Percentiles rank a stretch among this genome's conserved stretches.
Evolutionary conservation across 2,329 filamentous ascomycete genomes (phyloP).

Genomic region (Fusarium abutilonis): DNA sequence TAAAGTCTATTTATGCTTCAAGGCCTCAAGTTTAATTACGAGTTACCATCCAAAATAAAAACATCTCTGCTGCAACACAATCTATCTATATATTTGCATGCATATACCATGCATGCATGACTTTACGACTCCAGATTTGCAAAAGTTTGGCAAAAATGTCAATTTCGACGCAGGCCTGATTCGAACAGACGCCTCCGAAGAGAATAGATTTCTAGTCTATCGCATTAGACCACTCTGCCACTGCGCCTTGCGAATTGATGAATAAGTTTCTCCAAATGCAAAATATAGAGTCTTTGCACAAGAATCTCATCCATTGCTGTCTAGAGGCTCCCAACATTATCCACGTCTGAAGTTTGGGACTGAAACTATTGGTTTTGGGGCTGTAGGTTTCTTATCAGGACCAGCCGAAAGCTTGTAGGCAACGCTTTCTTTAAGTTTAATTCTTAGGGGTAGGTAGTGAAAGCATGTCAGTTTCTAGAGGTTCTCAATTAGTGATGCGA

Average conservation of each 20-base stretch:
- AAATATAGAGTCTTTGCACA: background rate
- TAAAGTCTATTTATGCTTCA: background rate
- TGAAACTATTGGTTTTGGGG: no score
- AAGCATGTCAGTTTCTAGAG: no score
- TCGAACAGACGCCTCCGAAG: constrained; percentile 46
- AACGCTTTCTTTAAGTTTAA: no score
- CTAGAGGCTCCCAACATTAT: no score
- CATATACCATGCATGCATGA: no score
- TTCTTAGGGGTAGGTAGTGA: no score
- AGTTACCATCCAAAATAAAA: constrained; percentile 1
- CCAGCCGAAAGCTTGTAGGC: no score
- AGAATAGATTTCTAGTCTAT: constrained; percentile 46
- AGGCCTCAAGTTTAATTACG: background rate
- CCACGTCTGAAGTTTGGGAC: no score
- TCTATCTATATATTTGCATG: fast-evolving
- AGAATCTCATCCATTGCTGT: background rate
- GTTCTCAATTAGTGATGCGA: no score
- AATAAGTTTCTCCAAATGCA: fast-evolving
- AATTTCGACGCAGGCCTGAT: constrained; percentile 43
- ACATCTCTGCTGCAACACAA: background rate
- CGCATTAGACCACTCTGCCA: constrained; percentile 47
- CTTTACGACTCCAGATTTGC: no score
- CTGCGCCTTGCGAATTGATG: constrained; percentile 35
- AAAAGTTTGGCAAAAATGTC: constrained; percentile 10
- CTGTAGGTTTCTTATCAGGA: no score